Conservation (phyloP, 1,284 basidiomycete species). For the Omphalotus olearius region DNA sequence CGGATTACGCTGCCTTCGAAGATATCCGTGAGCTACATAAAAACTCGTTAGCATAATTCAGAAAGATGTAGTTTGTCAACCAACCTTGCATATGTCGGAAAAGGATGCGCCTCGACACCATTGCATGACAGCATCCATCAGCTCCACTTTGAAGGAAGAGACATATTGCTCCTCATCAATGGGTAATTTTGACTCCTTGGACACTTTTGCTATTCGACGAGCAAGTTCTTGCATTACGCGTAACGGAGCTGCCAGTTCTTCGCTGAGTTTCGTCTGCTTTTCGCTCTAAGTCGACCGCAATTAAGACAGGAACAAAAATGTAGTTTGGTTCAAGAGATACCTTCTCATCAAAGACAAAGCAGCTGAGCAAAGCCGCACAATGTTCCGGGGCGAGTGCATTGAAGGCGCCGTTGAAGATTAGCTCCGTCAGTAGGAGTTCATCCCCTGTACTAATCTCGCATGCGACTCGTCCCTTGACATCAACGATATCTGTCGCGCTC, state of each 20-base stretch:
- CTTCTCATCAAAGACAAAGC: conserved; percentile 98
- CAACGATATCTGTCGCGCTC: conserved; percentile 86
- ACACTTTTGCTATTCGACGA: conserved; percentile 91
- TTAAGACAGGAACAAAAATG: not conserved
- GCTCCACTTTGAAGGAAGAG: conserved; percentile 93
- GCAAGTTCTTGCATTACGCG: conserved; percentile 96
- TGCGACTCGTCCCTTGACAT: conserved; percentile 97
- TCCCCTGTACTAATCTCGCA: conserved; percentile 99
- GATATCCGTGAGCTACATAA: conserved; percentile 80
- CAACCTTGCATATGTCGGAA: conserved; percentile 91
- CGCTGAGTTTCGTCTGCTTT: conserved; percentile 80
- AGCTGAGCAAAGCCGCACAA: conserved; percentile 88
- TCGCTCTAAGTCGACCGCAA: conserved; percentile 66
- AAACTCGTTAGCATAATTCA: conserved; percentile 1
- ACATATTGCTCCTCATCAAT: conserved; percentile 96
- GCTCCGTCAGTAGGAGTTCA: conserved; percentile 92
- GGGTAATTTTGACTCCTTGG: conserved; percentile 87
- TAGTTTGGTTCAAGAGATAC: conserved; percentile 33
- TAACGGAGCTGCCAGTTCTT: conserved; percentile 89
- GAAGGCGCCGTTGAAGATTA: conserved; percentile 97
- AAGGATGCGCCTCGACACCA: conserved; percentile 99
- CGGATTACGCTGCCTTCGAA: conserved; percentile 96
- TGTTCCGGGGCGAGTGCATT: conserved; percentile 89
- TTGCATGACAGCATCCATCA: conserved; percentile 95
- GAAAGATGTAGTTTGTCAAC: conserved; percentile 17